Evolutionary conservation across 2,329 filamentous ascomycete species (phyloP).

Genomic region (Colletotrichum tropicicola): DNA sequence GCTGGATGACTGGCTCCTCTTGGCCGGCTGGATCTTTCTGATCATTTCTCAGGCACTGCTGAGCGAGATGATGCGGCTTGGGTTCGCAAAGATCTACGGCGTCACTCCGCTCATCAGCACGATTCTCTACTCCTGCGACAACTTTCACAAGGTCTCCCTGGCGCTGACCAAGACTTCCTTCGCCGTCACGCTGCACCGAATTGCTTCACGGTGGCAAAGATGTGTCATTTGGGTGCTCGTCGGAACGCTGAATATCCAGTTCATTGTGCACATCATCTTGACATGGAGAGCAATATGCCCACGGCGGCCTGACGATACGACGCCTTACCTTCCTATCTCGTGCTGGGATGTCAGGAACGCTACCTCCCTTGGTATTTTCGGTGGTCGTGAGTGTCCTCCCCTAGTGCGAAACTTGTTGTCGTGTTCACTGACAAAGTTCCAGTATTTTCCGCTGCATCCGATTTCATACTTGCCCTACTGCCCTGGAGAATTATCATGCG

Average conservation of each 20-base stretch:
- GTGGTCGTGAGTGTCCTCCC: too few relatives aligned
- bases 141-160: neutral
- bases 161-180: slow-evolving; percentile 16
- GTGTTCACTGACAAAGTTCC: too few relatives aligned
- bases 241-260: slow-evolving; percentile 29
- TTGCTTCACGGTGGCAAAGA: slow-evolving; percentile 31
- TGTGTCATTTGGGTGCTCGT: slow-evolving; percentile 37
- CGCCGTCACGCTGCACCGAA: slow-evolving; percentile 28
- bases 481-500: slow-evolving; percentile 42
- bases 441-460: too few relatives aligned
- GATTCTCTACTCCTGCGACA: neutral
- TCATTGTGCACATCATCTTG: neutral
- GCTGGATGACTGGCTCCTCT: neutral
- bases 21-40: neutral
- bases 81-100: fast-evolving
- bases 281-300: neutral
- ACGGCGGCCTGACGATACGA: neutral
- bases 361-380: too few relatives aligned
- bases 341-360: neutral
- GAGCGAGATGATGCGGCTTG: neutral
- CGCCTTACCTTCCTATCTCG: neutral
- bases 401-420: too few relatives aligned
- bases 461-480: too few relatives aligned
- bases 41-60: neutral
- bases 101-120: neutral